phyloP scores from a whole-genome alignment of 768 basidiomycete species.

The Suillus weaverae region DNA sequence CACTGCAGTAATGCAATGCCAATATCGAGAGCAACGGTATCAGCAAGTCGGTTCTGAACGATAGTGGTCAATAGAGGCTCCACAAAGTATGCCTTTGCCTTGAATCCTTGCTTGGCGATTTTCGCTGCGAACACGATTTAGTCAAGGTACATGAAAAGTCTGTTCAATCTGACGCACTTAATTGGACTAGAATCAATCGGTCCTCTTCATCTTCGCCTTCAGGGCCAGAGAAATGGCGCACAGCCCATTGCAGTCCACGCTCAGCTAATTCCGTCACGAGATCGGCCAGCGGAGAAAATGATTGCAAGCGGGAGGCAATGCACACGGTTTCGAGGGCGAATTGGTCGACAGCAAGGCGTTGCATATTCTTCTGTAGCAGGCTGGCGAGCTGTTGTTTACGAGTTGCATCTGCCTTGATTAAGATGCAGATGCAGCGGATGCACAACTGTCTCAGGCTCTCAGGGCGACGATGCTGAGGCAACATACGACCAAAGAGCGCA shows the following conservation, averaged over 20 bases:
- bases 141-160: neutral
- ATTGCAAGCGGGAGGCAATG: conserved; percentile 32
- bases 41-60: conserved; percentile 58
- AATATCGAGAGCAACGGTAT: conserved; percentile 42
- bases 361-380: conserved; percentile 29
- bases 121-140: conserved; percentile 14
- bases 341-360: conserved; percentile 23
- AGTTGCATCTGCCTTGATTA: conserved; percentile 28
- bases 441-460: neutral
- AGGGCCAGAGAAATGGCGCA: conserved; percentile 43
- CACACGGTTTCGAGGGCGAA: conserved; percentile 32
- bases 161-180: conserved; percentile 35
- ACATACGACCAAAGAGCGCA: conserved; percentile 28
- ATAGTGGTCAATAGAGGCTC: conserved; percentile 71
- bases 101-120: conserved; percentile 13
- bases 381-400: conserved; percentile 19
- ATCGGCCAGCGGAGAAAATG: conserved; percentile 21
- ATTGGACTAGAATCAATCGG: conserved; percentile 26
- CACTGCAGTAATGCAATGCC: conserved; percentile 40
- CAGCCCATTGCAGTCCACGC: conserved; percentile 52
- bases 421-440: conserved; percentile 29
- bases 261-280: conserved; percentile 40
- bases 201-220: conserved; percentile 23
- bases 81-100: conserved; percentile 53
- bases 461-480: conserved; percentile 4